Conservation (phyloP, 2,329 filamentous ascomycete genomes). For the Ceratocystis huliohia region DNA sequence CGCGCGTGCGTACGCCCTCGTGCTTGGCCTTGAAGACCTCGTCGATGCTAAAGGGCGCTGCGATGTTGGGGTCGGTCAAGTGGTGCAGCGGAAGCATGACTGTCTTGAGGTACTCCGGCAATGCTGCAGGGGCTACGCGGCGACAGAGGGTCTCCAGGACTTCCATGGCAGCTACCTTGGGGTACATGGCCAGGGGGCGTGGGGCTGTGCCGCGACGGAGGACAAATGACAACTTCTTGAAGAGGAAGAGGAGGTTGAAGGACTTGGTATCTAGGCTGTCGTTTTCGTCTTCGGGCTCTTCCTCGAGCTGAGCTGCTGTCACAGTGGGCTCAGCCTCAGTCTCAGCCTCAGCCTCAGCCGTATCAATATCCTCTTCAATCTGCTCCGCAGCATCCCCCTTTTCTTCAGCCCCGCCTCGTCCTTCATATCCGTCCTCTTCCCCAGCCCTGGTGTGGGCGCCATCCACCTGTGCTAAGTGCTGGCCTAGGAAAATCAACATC, state of each 20-base stretch:
- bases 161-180: slow-evolving; percentile 63
- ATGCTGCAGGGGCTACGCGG: slow-evolving; percentile 43
- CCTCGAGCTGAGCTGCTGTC: neutral
- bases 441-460: slow-evolving; percentile 27
- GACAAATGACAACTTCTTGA: slow-evolving; percentile 64
- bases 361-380: slow-evolving; percentile 26
- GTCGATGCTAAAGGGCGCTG: slow-evolving; percentile 57
- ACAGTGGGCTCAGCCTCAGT: slow-evolving; percentile 31
- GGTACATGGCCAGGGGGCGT: slow-evolving; percentile 49
- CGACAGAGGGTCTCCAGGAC: slow-evolving; percentile 58
- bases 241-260: slow-evolving; percentile 54
- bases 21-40: slow-evolving; percentile 55
- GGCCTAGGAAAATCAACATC: slow-evolving; percentile 71
- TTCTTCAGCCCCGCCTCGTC: slow-evolving; percentile 28
- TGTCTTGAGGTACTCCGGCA: slow-evolving; percentile 50
- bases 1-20: slow-evolving; percentile 56
- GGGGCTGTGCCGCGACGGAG: slow-evolving; percentile 62
- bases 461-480: slow-evolving; percentile 32
- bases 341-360: slow-evolving; percentile 27
- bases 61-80: slow-evolving; percentile 67
- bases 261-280: slow-evolving; percentile 19
- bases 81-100: slow-evolving; percentile 57
- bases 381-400: slow-evolving; percentile 30
- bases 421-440: slow-evolving; percentile 34
- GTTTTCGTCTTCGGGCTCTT: slow-evolving; percentile 17